Percentiles rank a stretch among this genome's conserved stretches.
phyloP scores from a whole-genome alignment of 1,284 basidiomycete species.

The Ceratobasidium sp. region DNA sequence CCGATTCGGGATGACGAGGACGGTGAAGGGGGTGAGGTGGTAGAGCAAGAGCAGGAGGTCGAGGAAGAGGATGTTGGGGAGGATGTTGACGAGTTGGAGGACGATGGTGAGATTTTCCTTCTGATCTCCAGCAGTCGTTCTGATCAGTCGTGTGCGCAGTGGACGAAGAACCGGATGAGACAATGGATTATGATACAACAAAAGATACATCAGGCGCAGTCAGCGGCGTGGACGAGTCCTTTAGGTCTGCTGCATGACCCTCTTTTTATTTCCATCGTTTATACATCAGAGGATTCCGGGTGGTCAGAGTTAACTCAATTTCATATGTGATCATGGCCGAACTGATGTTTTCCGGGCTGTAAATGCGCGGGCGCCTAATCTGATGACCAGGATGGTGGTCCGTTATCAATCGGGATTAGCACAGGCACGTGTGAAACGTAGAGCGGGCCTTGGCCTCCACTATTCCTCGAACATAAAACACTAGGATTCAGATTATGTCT shows the following conservation, averaged over 20 bases:
- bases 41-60: neutral
- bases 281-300: no score
- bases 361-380: no score
- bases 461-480: no score
- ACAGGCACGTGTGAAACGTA: no score
- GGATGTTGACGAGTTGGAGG: conserved; percentile 32
- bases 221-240: conserved; percentile 12
- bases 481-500: no score
- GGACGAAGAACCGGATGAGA: conserved; percentile 22
- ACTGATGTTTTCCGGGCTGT: no score
- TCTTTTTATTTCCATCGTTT: no score
- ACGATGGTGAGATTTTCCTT: conserved; percentile 22
- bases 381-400: no score
- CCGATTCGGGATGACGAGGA: conserved; percentile 31
- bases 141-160: neutral
- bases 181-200: conserved; percentile 11
- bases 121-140: neutral
- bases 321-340: no score
- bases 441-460: no score
- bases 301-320: no score
- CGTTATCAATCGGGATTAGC: no score
- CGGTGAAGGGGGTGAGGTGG: neutral
- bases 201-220: neutral
- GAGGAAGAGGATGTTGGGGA: conserved; percentile 33
- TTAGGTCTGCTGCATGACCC: conserved; percentile 8